Percentiles rank a stretch among this genome's conserved stretches.
Conservation (phyloP, 2,329 filamentous ascomycete species). For the Apiospora kogelbergensis region DNA sequence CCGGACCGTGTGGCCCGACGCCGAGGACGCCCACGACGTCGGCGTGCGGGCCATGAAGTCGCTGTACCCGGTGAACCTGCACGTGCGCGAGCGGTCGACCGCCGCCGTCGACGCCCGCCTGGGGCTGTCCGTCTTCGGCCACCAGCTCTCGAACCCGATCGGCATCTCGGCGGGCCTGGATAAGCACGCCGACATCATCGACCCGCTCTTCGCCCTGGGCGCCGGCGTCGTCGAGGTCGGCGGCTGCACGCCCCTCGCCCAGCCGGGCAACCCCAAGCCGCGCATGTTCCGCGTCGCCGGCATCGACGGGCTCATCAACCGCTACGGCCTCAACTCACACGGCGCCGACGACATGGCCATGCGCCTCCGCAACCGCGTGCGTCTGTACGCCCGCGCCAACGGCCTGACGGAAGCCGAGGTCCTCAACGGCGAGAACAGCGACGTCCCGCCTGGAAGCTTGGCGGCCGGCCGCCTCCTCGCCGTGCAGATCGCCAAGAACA, state of each 20-base stretch:
- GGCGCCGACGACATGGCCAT: slow-evolving; percentile 86
- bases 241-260: slow-evolving; percentile 83
- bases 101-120: slow-evolving; percentile 37
- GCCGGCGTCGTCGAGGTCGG: slow-evolving; percentile 89
- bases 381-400: slow-evolving; percentile 70
- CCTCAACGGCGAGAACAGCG: slow-evolving; percentile 68
- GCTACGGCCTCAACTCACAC: slow-evolving; percentile 91
- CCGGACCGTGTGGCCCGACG: slow-evolving; percentile 68
- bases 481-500: slow-evolving; percentile 97
- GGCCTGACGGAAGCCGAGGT: slow-evolving; percentile 74
- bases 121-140: slow-evolving; percentile 67
- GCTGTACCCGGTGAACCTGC: slow-evolving; percentile 71
- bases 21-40: slow-evolving; percentile 88
- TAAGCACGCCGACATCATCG: slow-evolving; percentile 88
- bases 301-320: slow-evolving; percentile 87
- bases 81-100: slow-evolving; percentile 74
- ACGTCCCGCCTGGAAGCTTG: slow-evolving; percentile 81
- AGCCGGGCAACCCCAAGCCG: slow-evolving; percentile 83
- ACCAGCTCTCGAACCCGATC: slow-evolving; percentile 78
- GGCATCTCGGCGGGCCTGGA: slow-evolving; percentile 95
- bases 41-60: slow-evolving; percentile 70
- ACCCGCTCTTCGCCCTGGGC: slow-evolving; percentile 80
- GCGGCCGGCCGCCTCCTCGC: slow-evolving; percentile 73
- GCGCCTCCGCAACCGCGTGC: slow-evolving; percentile 73
- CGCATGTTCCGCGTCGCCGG: slow-evolving; percentile 84